Percentiles rank a stretch among this genome's conserved stretches.
Conservation (phyloP, 129 eudicot genomes). For the Solidago caesia region DNA sequence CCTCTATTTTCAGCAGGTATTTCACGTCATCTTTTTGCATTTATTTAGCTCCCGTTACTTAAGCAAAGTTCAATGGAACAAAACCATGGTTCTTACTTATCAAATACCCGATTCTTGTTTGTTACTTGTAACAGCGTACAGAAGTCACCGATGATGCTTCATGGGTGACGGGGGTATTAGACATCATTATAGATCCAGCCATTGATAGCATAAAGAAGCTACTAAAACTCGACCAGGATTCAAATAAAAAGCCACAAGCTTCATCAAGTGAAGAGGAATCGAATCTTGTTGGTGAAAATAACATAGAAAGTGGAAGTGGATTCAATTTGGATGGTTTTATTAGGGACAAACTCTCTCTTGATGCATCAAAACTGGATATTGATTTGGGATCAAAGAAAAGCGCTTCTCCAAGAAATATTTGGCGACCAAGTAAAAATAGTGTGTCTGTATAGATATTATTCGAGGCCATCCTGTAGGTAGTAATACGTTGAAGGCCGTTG, state of each 20-base stretch:
- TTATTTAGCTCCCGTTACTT: neutral
- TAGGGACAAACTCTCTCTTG: conserved; percentile 51
- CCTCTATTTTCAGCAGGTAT: conserved; percentile 95
- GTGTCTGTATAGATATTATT: conserved; percentile 15
- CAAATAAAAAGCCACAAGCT: conserved; percentile 36
- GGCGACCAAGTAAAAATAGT: conserved; percentile 37
- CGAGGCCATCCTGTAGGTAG: conserved; percentile 2
- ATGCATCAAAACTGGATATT: conserved; percentile 62
- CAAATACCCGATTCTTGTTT: neutral
- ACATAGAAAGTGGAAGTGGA: conserved; percentile 41
- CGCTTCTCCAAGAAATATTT: conserved; percentile 30
- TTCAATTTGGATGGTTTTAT: conserved; percentile 70
- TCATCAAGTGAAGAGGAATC: conserved; percentile 33
- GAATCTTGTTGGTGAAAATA: conserved; percentile 19
- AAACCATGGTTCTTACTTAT: neutral
- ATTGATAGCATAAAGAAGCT: conserved; percentile 84
- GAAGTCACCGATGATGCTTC: conserved; percentile 91
- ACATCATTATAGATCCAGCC: conserved; percentile 92
- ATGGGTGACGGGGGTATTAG: conserved; percentile 89
- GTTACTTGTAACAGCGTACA: conserved; percentile 71
- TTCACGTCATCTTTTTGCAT: neutral
- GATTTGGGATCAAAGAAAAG: conserved; percentile 35
- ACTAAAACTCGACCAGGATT: conserved; percentile 55
- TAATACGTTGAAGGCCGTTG: conserved; percentile 5
- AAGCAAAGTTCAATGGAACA: neutral